Evolutionary conservation across 306 rosid genomes (phyloP).

Genomic region (Fragaria iinumae): DNA sequence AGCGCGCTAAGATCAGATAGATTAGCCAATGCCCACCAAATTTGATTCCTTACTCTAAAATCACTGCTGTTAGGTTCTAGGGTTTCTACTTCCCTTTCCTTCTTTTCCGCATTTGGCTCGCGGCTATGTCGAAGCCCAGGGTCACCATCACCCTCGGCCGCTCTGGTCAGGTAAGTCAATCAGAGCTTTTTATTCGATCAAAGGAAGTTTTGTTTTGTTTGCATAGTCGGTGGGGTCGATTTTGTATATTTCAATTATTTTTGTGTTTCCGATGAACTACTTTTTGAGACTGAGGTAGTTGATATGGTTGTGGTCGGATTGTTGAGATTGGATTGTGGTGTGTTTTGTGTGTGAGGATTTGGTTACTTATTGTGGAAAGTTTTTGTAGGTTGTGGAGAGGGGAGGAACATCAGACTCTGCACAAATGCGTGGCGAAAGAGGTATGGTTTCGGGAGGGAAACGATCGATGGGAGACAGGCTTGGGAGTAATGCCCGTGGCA

Average conservation of each 20-base stretch:
- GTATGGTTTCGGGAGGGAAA: slow-evolving; percentile 35
- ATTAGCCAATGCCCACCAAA: background rate
- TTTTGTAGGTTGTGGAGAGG: slow-evolving; percentile 55
- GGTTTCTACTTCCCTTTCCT: background rate
- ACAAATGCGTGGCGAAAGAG: slow-evolving; percentile 13
- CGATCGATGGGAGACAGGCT: slow-evolving; percentile 33
- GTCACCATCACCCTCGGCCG: slow-evolving; percentile 66
- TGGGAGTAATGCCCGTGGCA: slow-evolving; percentile 32
- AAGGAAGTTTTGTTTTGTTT: background rate
- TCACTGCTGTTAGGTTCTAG: background rate
- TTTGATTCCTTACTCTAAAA: background rate
- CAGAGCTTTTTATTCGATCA: background rate
- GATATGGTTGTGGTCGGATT: background rate
- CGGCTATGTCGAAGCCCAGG: slow-evolving; percentile 45
- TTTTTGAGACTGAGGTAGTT: background rate
- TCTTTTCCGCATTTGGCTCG: background rate
- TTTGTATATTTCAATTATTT: background rate
- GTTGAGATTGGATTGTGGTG: background rate
- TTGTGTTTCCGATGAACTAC: background rate
- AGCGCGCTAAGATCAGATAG: background rate
- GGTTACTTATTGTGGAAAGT: too few species aligned
- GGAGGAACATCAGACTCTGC: slow-evolving; percentile 32
- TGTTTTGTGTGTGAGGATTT: background rate
- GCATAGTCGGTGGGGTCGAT: background rate
- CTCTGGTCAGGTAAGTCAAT: slow-evolving; percentile 50